Evolutionary conservation across 768 basidiomycete species (phyloP).

Genomic region (Zangia roseola): DNA sequence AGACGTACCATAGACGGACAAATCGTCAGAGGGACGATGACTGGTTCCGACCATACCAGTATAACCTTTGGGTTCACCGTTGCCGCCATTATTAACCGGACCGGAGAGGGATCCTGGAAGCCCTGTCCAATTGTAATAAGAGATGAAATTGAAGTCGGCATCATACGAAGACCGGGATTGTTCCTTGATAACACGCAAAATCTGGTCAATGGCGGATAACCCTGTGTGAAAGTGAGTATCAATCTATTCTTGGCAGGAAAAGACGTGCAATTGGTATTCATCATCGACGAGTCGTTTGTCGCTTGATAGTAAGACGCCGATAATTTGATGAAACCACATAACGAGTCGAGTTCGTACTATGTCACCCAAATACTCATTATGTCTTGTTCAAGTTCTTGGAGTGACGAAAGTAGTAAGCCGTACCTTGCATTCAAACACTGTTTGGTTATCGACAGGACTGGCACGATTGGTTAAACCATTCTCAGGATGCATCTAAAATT

Average conservation of each 20-base stretch:
- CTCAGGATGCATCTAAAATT: not conserved
- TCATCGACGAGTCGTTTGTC: conserved; percentile 71
- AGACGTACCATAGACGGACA: conserved; percentile 59
- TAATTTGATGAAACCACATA: conserved; percentile 77
- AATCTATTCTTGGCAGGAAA: not conserved
- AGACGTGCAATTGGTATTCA: conserved; percentile 63
- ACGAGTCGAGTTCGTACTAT: conserved; percentile 77
- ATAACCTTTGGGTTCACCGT: conserved; percentile 72
- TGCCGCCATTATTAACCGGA: conserved; percentile 63
- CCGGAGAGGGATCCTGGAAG: conserved; percentile 58
- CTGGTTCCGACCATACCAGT: conserved; percentile 76
- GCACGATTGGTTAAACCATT: not conserved
- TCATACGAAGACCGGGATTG: conserved; percentile 75
- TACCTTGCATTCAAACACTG: conserved; percentile 84
- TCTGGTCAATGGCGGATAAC: conserved; percentile 63
- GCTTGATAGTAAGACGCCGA: conserved; percentile 69
- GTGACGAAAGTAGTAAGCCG: not conserved
- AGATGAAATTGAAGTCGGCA: conserved; percentile 67
- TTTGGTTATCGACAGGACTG: conserved; percentile 66
- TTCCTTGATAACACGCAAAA: conserved; percentile 74
- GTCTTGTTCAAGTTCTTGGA: not conserved
- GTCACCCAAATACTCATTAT: not conserved
- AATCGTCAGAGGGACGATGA: conserved; percentile 74
- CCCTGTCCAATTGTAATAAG: conserved; percentile 84
- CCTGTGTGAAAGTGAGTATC: conserved; percentile 38